phyloP scores from a whole-genome alignment of 208 protist species.

The Herpetomonas samuelpessoai region DNA sequence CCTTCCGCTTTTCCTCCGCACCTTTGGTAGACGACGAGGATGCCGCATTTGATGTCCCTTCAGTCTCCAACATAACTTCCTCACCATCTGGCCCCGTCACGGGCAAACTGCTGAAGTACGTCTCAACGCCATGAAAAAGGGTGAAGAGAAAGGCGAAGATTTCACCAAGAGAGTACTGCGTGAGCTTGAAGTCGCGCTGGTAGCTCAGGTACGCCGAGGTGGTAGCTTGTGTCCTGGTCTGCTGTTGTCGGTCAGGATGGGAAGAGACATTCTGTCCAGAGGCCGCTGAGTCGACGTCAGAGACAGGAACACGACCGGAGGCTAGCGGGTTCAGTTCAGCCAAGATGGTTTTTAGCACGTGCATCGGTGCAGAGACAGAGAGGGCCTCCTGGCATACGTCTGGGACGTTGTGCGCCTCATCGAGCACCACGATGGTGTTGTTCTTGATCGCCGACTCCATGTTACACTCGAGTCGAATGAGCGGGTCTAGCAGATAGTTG shows the following conservation, averaged over 20 bases:
- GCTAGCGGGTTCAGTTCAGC: conserved; percentile 46
- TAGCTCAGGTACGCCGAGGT: conserved; percentile 29
- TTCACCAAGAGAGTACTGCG: conserved; percentile 46
- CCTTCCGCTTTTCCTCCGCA: conserved; percentile 4
- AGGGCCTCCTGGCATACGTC: conserved; percentile 70
- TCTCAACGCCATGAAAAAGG: conserved; percentile 30
- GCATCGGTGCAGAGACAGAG: conserved; percentile 34
- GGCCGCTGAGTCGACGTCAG: conserved; percentile 9
- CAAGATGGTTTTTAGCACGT: conserved; percentile 37
- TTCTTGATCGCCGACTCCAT: conserved; percentile 71
- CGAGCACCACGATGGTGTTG: conserved; percentile 92
- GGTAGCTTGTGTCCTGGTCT: not conserved
- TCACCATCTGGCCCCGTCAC: not conserved
- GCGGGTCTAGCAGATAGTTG: conserved; percentile 96
- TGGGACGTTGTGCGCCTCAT: conserved; percentile 95
- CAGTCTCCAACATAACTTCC: not conserved
- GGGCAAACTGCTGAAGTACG: conserved; percentile 18
- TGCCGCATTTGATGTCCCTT: not conserved
- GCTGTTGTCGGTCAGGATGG: not conserved
- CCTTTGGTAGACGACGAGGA: not conserved
- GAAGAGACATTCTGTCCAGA: not conserved
- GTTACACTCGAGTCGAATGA: conserved; percentile 85
- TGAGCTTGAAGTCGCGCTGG: conserved; percentile 61
- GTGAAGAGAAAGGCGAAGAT: conserved; percentile 51
- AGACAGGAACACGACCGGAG: too few species aligned